phyloP scores from a whole-genome alignment of 164 flowering plant genomes.

The Malania oleifera region DNA sequence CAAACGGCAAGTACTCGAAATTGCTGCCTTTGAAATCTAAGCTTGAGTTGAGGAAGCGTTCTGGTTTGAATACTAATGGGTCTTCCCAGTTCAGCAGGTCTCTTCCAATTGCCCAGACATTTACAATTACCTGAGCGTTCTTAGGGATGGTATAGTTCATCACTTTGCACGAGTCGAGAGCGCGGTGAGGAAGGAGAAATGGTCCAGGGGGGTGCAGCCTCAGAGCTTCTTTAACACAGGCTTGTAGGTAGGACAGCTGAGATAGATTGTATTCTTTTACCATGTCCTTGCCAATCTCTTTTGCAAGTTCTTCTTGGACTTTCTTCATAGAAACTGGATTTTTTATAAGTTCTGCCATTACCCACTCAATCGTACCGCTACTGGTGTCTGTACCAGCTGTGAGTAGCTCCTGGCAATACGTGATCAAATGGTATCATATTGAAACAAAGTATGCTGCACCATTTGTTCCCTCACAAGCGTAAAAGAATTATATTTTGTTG shows the following conservation, averaged over 20 bases:
- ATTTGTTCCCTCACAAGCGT: no score
- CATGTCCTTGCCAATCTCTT: neutral
- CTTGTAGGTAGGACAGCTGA: constrained; percentile 19
- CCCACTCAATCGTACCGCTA: constrained; percentile 20
- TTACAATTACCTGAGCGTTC: constrained; percentile 14
- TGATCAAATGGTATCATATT: neutral
- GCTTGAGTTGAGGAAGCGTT: constrained; percentile 7
- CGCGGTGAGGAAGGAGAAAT: constrained; percentile 16
- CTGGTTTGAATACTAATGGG: constrained; percentile 22
- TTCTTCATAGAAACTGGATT: constrained; percentile 18
- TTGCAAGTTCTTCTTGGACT: constrained; percentile 15
- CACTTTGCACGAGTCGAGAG: constrained; percentile 8
- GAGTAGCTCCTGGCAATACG: constrained; percentile 20
- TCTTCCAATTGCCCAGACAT: constrained; percentile 20
- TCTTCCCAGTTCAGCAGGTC: constrained; percentile 21
- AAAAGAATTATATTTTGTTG: no score
- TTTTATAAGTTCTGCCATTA: constrained; percentile 23
- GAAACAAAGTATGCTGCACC: no score
- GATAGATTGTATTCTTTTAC: constrained; percentile 5
- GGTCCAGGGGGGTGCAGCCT: constrained; percentile 27
- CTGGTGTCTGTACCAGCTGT: constrained; percentile 23
- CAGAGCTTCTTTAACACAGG: constrained; percentile 20
- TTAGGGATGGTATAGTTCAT: constrained; percentile 24
- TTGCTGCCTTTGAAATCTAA: constrained; percentile 15
- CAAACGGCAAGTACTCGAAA: constrained; percentile 28